Conservation (phyloP, 371 early-diverging fungal species). For the Zancudomyces culisetae region DNA sequence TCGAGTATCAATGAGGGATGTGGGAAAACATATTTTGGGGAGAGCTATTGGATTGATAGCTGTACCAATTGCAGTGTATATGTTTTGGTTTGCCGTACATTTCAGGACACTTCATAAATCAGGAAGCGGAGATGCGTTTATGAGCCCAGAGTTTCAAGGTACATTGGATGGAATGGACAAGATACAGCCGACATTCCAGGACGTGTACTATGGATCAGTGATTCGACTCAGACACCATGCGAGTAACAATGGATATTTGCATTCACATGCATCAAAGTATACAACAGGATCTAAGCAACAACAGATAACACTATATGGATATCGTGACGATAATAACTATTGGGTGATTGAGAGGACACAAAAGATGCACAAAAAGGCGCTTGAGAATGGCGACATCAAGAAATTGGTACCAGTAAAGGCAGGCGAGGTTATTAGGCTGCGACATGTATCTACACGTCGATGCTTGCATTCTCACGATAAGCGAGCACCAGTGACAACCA, state of each 20-base stretch:
- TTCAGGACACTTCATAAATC: conserved; percentile 32
- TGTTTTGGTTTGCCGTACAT: conserved; percentile 52
- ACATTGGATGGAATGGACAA: conserved; percentile 20
- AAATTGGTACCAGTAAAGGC: conserved; percentile 27
- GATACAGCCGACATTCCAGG: conserved; percentile 20
- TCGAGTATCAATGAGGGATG: conserved; percentile 23
- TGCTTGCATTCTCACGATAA: conserved; percentile 76
- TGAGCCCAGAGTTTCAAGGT: conserved; percentile 51
- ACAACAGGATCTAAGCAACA: conserved; percentile 65
- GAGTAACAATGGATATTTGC: conserved; percentile 52
- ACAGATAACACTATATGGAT: conserved; percentile 75
- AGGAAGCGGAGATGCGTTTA: conserved; percentile 67
- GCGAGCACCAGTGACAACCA: conserved; percentile 63
- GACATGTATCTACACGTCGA: conserved; percentile 44
- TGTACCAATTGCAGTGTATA: conserved; percentile 56
- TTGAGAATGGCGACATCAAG: conserved; percentile 19
- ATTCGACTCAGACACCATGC: conserved; percentile 49
- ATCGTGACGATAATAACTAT: conserved; percentile 58
- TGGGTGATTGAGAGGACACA: conserved; percentile 40
- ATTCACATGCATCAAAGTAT: conserved; percentile 60
- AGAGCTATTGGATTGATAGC: conserved; percentile 41
- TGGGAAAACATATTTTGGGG: conserved; percentile 24
- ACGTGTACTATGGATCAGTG: conserved; percentile 52
- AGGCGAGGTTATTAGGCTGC: conserved; percentile 51
- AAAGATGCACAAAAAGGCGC: conserved; percentile 19